Evolutionary conservation across 2,329 filamentous ascomycete genomes (phyloP), one percentile per base, ranked within the genome.

Genomic region (Mollisia scopiformis): DNA sequence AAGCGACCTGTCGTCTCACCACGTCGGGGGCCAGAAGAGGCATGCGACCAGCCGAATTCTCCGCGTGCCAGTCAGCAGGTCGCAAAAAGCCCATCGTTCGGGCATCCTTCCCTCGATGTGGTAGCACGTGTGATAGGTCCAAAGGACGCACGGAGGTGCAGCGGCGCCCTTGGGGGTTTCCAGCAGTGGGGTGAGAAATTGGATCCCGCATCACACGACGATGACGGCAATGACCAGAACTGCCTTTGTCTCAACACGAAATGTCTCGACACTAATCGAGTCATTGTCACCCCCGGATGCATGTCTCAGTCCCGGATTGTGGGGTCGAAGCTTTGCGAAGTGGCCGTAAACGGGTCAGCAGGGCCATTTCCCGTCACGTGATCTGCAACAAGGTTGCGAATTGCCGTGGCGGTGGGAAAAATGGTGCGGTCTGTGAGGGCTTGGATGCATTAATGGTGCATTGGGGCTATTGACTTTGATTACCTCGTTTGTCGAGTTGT

Each of bases 21-120:
- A 65, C 35, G 41, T 58, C 47, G 54, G 58, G 54, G 33, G 47
- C 53, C 33, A 51, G 57, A 55, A 30, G 23, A 46, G 62, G 35
- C 62, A 68, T 65, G 62, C 66, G 62, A 58, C 59, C 62, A 62
- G 41, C 66, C 66, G 66, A 68, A 65, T 61, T 63, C 61, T 69
- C 66, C 64, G 62, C 58, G 49, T 61, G 51, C 53, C 59, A 63
- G 61, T 65, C 63, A 63, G 57, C 62, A 64, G 66, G 59, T 50
- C 53, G 8, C 19, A 28, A 41, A 49, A 21, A 19, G 52, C 49
- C 25, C 43, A 56, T 55, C 47, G 33, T 16, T 33, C 46, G 25
- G 49, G 28, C 35, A 33, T 51, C 35, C 54, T 53, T 30, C 30
- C 39, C 30, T 14, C 43, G 16, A 30, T 31, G 35, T 39, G 41